These are phyloP conservation scores for Hippophae tibetana DNA, from an alignment of 306 rosid genomes.

Conservation along the genomic window DNA sequence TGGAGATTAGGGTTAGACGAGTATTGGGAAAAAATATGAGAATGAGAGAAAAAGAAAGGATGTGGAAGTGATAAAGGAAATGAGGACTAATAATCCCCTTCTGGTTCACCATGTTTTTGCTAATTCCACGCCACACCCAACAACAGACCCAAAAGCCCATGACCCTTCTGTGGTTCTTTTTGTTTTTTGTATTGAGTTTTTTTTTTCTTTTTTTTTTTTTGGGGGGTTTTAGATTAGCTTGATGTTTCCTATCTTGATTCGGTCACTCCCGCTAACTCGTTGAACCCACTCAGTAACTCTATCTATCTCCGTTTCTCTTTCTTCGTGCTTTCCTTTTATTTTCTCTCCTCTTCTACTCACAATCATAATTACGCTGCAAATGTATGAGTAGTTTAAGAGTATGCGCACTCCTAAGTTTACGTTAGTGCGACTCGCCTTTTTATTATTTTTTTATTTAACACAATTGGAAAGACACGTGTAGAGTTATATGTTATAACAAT, in stretches of 20 bases:
- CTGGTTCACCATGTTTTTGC: constrained; percentile 59
- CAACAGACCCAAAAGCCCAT: constrained; percentile 19
- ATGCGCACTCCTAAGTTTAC: constrained; percentile 15
- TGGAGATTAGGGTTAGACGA: constrained; percentile 28
- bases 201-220: neutral
- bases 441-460: neutral
- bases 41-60: constrained; percentile 31
- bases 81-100: constrained; percentile 33
- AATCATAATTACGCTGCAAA: constrained; percentile 43
- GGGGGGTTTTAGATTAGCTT: constrained; percentile 11
- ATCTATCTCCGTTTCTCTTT: constrained; percentile 16
- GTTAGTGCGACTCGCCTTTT: neutral
- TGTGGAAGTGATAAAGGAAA: constrained; percentile 33
- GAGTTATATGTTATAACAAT: neutral
- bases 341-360: constrained; percentile 26
- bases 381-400: constrained; percentile 30
- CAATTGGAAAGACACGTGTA: constrained; percentile 14
- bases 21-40: constrained; percentile 20
- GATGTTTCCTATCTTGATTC: constrained; percentile 4
- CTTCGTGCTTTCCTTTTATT: constrained; percentile 9
- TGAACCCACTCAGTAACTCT: constrained; percentile 19
- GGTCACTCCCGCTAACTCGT: constrained; percentile 20
- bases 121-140: constrained; percentile 38
- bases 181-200: neutral
- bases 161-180: constrained; percentile 26